phyloP scores from a whole-genome alignment of 768 basidiomycete species.

The Mycena venus region DNA sequence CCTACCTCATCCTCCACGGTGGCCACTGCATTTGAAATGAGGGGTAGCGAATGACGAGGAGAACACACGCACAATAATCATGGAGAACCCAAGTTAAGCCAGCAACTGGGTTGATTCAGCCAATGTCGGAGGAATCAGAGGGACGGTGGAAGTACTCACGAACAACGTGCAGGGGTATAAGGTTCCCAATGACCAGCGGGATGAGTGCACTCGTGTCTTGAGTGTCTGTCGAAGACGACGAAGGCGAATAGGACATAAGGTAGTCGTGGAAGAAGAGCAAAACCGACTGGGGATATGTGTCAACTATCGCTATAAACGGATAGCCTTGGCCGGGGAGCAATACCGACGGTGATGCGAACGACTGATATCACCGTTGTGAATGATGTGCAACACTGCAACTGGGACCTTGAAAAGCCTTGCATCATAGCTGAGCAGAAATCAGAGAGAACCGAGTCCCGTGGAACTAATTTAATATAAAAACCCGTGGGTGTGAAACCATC shows the following conservation, averaged over 20 bases:
- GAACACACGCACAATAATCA: slow-evolving; percentile 47
- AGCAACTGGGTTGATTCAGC: slow-evolving; percentile 35
- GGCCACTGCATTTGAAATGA: slow-evolving; percentile 36
- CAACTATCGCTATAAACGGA: too few species aligned
- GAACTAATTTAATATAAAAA: too few species aligned
- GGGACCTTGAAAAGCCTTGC: too few species aligned
- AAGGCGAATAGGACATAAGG: background rate
- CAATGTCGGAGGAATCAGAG: background rate
- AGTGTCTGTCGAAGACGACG: background rate
- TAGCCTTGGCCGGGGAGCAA: too few species aligned
- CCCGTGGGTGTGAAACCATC: too few species aligned
- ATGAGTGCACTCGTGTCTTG: background rate
- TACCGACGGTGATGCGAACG: too few species aligned
- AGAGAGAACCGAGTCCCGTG: too few species aligned
- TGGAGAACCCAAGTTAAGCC: slow-evolving; percentile 54
- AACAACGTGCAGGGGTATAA: slow-evolving; percentile 36
- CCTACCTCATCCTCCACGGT: slow-evolving; percentile 53
- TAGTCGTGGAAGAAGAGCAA: background rate
- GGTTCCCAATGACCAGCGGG: slow-evolving; percentile 29
- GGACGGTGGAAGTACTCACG: slow-evolving; percentile 27
- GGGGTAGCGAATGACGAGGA: background rate
- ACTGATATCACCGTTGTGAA: too few species aligned
- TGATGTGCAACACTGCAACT: too few species aligned
- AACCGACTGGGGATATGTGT: too few species aligned
- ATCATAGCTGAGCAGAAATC: too few species aligned